phyloP scores from a whole-genome alignment of 2,329 filamentous ascomycete species.

The Rutstroemia sp. region DNA sequence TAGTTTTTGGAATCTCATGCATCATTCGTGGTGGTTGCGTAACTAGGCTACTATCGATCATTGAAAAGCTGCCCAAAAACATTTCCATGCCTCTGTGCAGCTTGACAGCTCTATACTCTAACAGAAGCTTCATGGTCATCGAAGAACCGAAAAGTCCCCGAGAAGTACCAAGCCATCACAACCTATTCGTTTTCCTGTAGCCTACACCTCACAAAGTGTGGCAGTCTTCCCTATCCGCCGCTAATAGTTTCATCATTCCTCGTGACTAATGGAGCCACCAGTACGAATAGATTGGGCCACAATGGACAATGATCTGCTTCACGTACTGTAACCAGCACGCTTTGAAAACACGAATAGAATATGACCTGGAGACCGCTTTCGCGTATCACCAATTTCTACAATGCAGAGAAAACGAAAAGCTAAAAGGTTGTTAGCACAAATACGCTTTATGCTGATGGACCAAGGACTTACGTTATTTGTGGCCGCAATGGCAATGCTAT shows the following conservation, averaged over 20 bases:
- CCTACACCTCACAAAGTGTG: conserved; percentile 14
- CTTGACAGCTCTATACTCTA: conserved; percentile 9
- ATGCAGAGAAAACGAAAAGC: conserved; percentile 73
- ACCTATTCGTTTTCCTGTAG: conserved; percentile 8
- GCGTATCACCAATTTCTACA: conserved; percentile 40
- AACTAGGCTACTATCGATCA: conserved; percentile 23
- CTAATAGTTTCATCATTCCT: conserved; percentile 21
- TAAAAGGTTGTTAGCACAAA: conserved; percentile 27
- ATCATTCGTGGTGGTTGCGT: conserved; percentile 27
- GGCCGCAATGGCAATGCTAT: conserved; percentile 98
- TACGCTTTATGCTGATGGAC: too few relatives aligned
- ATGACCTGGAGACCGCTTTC: conserved; percentile 25
- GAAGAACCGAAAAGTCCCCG: conserved; percentile 15
- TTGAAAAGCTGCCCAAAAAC: conserved; percentile 20
- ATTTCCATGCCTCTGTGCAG: conserved; percentile 1
- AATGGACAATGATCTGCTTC: conserved; percentile 15
- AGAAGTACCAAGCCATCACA: conserved; percentile 17
- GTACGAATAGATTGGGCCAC: conserved; percentile 16
- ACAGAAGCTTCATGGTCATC: conserved; percentile 12
- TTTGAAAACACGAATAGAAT: conserved; percentile 28
- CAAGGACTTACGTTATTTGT: conserved; percentile 85
- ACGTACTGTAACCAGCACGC: conserved; percentile 23
- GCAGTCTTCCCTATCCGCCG: conserved; percentile 18
- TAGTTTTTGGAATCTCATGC: conserved; percentile 23
- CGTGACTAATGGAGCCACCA: conserved; percentile 20